Conservation (phyloP, 2,329 filamentous ascomycete genomes). For the Coniochaeta sp. region DNA sequence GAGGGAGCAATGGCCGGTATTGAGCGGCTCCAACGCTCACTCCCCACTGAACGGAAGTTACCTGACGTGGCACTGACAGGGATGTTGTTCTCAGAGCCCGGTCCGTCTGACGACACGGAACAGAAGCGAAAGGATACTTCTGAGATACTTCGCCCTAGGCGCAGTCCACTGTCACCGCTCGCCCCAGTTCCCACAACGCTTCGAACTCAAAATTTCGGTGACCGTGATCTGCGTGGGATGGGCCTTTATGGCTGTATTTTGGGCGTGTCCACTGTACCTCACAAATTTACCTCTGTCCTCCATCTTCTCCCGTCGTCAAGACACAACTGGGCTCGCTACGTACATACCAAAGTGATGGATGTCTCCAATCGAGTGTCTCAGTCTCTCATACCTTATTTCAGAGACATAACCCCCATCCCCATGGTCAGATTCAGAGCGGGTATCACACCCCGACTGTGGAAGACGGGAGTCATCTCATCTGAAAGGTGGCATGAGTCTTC, state of each 20-base stretch:
- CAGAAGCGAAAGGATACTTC: background rate
- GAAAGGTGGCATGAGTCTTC: background rate
- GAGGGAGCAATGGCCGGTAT: background rate
- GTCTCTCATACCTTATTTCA: too few species aligned
- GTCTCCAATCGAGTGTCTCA: too few species aligned
- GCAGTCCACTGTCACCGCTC: background rate
- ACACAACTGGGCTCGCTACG: background rate
- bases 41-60: background rate
- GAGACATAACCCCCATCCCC: too few species aligned
- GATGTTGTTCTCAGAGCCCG: background rate
- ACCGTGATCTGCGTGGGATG: background rate
- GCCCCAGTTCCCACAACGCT: background rate
- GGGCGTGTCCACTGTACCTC: too few species aligned
- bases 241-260: background rate
- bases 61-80: background rate
- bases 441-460: too few species aligned
- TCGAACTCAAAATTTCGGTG: background rate
- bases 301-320: background rate
- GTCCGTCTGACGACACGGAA: background rate
- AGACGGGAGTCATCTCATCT: too few species aligned
- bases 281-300: background rate
- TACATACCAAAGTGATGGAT: too few species aligned
- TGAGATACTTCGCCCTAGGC: background rate
- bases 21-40: background rate
- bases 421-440: too few species aligned